phyloP scores from a whole-genome alignment of 2,329 filamentous ascomycete species.

The Colletotrichum caudatum region DNA sequence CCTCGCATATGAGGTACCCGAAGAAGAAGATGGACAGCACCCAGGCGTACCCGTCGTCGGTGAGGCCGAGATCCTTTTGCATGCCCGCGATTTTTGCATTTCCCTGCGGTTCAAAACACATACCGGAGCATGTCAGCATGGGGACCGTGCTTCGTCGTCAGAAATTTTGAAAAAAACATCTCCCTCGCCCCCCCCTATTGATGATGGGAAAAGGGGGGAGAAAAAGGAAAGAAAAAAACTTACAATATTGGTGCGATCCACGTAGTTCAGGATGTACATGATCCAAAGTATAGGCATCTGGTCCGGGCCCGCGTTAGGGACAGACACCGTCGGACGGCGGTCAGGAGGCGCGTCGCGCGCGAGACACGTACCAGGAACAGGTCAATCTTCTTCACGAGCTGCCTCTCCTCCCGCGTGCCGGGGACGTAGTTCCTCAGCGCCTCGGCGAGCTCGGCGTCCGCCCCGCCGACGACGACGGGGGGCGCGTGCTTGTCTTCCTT shows the following conservation, averaged over 20 bases:
- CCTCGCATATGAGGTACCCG: constrained; percentile 64
- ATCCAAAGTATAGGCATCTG: constrained; percentile 31
- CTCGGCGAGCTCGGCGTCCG: constrained; percentile 45
- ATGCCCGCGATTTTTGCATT: constrained; percentile 66
- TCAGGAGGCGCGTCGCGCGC: neutral
- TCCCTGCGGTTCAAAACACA: constrained; percentile 45
- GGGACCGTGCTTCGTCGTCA: neutral
- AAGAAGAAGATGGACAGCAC: constrained; percentile 67
- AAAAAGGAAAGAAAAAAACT: constrained; percentile 11
- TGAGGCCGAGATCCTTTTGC: constrained; percentile 58
- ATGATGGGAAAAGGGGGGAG: too few species aligned
- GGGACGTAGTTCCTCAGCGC: constrained; percentile 48
- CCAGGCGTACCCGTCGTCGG: constrained; percentile 63
- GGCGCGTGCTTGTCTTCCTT: constrained; percentile 40
- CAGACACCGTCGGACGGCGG: neutral
- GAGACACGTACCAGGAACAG: constrained; percentile 21
- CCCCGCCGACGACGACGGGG: constrained; percentile 23
- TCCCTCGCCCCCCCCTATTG: neutral
- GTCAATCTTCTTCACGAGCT: constrained; percentile 43
- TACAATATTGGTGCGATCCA: constrained; percentile 49
- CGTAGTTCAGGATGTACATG: constrained; percentile 47
- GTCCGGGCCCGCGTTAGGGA: neutral
- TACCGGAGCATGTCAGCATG: neutral
- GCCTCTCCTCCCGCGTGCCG: constrained; percentile 44
- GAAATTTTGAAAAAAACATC: neutral